Conservation (phyloP, 306 rosid genomes). For the Boehmeria nivea region DNA sequence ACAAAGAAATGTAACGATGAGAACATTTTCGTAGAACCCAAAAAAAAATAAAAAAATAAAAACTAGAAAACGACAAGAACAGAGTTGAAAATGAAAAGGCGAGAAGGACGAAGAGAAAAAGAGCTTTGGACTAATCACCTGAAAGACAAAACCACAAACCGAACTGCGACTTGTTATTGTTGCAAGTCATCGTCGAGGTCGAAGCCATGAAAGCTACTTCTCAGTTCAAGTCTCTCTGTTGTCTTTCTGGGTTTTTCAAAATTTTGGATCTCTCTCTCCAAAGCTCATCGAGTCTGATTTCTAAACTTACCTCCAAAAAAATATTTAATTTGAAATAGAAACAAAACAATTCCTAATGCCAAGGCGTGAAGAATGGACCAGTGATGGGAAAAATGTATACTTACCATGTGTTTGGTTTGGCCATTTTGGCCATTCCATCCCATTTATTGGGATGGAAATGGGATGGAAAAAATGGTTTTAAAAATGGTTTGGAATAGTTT, state of each 20-base stretch:
- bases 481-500: no score
- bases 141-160: constrained; percentile 25
- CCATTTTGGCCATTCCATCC: no score
- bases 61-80: background rate
- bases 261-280: constrained; percentile 10
- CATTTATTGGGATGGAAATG: no score
- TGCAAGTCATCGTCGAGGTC: constrained; percentile 25
- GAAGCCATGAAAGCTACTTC: constrained; percentile 48
- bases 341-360: background rate
- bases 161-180: background rate
- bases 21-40: background rate
- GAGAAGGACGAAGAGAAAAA: constrained; percentile 20
- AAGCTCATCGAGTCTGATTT: constrained; percentile 6
- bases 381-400: constrained; percentile 22
- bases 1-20: background rate
- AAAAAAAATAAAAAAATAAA: background rate
- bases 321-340: background rate
- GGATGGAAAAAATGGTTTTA: no score
- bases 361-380: background rate
- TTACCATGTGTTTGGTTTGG: no score
- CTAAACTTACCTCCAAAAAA: background rate
- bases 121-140: constrained; percentile 37
- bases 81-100: constrained; percentile 13
- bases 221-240: constrained; percentile 32
- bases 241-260: constrained; percentile 20